These are phyloP conservation scores for Phycomyces nitens DNA, from an alignment of 192 early-diverging fungal species.

Conservation along the genomic window DNA sequence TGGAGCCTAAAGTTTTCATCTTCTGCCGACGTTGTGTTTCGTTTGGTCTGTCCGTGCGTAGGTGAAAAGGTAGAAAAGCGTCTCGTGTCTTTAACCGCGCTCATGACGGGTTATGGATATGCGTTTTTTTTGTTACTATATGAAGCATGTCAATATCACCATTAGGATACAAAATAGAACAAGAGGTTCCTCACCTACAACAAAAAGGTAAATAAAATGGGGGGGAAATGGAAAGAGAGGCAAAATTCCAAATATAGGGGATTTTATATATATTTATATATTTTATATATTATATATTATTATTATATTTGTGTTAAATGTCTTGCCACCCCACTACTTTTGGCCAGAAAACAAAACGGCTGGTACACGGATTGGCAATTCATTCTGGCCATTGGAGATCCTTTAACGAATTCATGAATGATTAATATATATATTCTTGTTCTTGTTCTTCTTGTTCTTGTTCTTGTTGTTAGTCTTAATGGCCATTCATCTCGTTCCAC, in stretches of 20 bases:
- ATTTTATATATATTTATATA: not conserved
- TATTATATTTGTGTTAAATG: not conserved
- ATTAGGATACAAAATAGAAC: constrained; percentile 3
- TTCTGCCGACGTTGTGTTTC: not conserved
- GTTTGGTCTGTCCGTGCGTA: not conserved
- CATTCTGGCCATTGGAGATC: no score
- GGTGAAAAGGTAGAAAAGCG: constrained; percentile 10
- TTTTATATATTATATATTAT: not conserved
- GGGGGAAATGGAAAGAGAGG: not conserved
- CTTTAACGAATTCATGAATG: no score
- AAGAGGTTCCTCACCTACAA: not conserved
- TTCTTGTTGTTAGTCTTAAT: not conserved
- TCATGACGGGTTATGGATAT: not conserved
- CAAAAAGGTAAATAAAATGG: not conserved
- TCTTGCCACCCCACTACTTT: not conserved
- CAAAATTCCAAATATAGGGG: constrained; percentile 4
- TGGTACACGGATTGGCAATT: no score
- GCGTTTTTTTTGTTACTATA: not conserved
- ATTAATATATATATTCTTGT: no score
- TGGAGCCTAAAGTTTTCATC: constrained; percentile 3
- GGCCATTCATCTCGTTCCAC: not conserved
- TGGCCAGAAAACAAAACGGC: no score
- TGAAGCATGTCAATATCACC: not conserved
- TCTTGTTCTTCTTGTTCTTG: no score
- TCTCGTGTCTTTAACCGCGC: constrained; percentile 6